Conservation (phyloP, 2,329 filamentous ascomycete species). For the Whalleya microplaca region DNA sequence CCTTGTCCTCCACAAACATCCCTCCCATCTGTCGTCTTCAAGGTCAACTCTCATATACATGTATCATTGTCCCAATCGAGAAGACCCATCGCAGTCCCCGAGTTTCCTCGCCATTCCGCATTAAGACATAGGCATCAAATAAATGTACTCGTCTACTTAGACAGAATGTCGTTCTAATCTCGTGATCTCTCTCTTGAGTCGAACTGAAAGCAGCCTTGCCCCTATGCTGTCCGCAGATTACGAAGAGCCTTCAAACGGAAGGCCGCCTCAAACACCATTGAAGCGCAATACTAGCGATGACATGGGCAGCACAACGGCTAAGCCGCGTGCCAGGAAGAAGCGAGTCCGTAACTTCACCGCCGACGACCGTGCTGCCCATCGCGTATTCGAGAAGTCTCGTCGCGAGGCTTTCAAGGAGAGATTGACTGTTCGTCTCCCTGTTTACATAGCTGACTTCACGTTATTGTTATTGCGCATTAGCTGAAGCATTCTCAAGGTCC, state of each 20-base stretch:
- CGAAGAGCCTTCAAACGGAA: not conserved
- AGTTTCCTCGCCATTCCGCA: not conserved
- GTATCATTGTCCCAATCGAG: not conserved
- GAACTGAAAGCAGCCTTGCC: not conserved
- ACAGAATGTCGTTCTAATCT: not conserved
- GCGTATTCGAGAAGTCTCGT: conserved; percentile 45
- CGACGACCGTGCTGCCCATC: conserved; percentile 45
- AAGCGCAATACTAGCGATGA: not conserved
- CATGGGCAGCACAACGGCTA: not conserved
- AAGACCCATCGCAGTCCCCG: not conserved
- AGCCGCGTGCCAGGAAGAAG: conserved; percentile 34
- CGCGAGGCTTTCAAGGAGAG: conserved; percentile 47
- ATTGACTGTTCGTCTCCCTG: conserved; percentile 36
- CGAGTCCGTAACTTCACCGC: conserved; percentile 44
- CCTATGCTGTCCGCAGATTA: not conserved
- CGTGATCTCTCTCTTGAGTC: not conserved
- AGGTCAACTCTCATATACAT: not conserved
- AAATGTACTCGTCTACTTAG: not conserved
- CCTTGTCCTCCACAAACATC: not conserved
- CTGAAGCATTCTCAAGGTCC: conserved; percentile 32
- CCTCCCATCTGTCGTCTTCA: not conserved
- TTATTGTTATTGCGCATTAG: conserved; percentile 4
- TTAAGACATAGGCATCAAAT: not conserved
- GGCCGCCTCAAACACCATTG: not conserved
- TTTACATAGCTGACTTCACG: not conserved